Evolutionary conservation across 2,329 filamentous ascomycete species (phyloP), one percentile per base, ranked within the genome.

Genomic region (Xenoacremonium recifei): DNA sequence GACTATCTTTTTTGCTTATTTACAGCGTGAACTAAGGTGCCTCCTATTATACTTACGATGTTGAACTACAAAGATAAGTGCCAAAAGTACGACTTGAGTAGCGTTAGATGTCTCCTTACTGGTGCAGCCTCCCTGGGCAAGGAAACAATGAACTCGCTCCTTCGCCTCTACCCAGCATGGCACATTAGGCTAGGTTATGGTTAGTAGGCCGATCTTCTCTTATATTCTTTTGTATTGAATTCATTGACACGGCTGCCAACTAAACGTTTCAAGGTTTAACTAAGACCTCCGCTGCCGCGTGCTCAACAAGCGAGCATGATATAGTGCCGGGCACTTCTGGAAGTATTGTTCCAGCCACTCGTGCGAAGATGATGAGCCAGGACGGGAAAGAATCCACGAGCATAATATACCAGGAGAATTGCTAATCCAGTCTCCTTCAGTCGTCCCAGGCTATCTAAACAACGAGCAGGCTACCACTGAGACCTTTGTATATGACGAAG

Each of bases 31-130:
- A n/a, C 7, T 27, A 9, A 27, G 23, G 23, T 90, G 0, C 87
- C 87, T 6, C 87, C 87, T 0, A 89, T 92, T 57, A 81, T 90
- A 44, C 87, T 91, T 45, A 71, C 79, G 48, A 78, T 91, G 69
- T 72, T 82, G 17, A 83, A 84, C 51, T 82, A 81, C 54, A 72
- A 75, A 45, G 61, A 75, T 1, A 53, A 73, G 0, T 73, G 79
- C 48, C 69, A 73, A 30, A 79, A 86, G 49, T 87, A 80, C 57
- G 83, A 91, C 51, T 68, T 91, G 5, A 82, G 76, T 50, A 81
- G 76, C 23, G 82, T 90, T 1, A 67, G 64, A 18, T 63, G 63
- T 2, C 66, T 87, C 5, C 87, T 85, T 59, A 85, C 82, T 0
- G 87, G 87, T 3, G 87, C 87, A 1, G 87, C 87, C 4, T 87